Percentiles rank a stretch among this genome's conserved stretches.
Conservation (phyloP, 2,329 filamentous ascomycete genomes). For the Zasmidium citrigriseum region DNA sequence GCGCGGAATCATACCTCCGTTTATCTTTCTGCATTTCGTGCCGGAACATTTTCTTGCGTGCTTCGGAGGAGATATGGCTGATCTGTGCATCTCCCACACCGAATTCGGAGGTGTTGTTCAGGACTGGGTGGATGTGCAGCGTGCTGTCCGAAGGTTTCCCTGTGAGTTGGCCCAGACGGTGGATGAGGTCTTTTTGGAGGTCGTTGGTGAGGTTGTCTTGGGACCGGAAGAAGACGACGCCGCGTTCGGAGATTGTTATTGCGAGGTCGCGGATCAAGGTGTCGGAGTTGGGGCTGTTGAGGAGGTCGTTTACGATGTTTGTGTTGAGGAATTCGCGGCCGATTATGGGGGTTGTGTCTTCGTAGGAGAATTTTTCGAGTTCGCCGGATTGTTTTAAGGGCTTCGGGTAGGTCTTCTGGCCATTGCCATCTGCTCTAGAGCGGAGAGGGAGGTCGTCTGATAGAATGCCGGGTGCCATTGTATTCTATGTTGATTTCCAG, state of each 20-base stretch:
- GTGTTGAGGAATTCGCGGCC: slow-evolving; percentile 62
- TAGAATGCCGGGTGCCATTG: slow-evolving; percentile 21
- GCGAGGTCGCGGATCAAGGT: slow-evolving; percentile 21
- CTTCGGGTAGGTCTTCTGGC: slow-evolving; percentile 17
- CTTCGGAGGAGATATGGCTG: slow-evolving; percentile 62
- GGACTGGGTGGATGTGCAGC: slow-evolving; percentile 62
- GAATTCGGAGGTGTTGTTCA: slow-evolving; percentile 57
- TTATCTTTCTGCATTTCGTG: slow-evolving; percentile 26
- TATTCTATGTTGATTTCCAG: neutral
- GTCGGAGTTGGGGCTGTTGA: slow-evolving; percentile 44
- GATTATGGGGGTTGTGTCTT: slow-evolving; percentile 64
- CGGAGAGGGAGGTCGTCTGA: slow-evolving; percentile 12
- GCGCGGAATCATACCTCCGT: slow-evolving; percentile 19
- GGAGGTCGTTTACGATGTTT: slow-evolving; percentile 63
- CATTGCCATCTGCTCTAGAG: neutral
- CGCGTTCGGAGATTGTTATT: slow-evolving; percentile 58
- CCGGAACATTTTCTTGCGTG: slow-evolving; percentile 52
- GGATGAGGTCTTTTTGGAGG: slow-evolving; percentile 63
- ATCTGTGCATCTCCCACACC: slow-evolving; percentile 59
- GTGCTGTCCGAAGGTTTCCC: slow-evolving; percentile 59
- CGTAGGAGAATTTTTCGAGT: slow-evolving; percentile 52
- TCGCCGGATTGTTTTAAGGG: slow-evolving; percentile 49
- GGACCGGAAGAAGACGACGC: slow-evolving; percentile 68
- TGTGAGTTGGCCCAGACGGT: slow-evolving; percentile 59
- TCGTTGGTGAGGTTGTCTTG: slow-evolving; percentile 64